Evolutionary conservation across 2,329 filamentous ascomycete genomes (phyloP).

Genomic region (Colletotrichum cordylinicola): DNA sequence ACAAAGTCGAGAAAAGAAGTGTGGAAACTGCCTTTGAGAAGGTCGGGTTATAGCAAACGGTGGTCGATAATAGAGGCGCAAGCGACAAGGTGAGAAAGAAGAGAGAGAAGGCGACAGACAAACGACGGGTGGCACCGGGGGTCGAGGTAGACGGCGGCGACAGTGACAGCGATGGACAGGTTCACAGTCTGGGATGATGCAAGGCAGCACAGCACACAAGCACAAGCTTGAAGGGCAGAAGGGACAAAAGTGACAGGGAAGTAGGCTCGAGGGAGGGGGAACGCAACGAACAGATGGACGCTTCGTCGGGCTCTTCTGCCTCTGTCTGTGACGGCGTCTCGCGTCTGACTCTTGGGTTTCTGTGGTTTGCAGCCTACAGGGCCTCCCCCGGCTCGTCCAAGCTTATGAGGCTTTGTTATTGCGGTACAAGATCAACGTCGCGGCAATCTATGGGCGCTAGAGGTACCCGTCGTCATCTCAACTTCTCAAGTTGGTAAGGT

Average conservation of each 20-base stretch:
- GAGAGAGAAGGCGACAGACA: background rate
- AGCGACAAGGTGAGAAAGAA: background rate
- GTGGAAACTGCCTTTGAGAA: background rate
- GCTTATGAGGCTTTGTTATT: constrained; percentile 6
- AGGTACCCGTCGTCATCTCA: constrained; percentile 8
- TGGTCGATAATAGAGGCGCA: background rate
- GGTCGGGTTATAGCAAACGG: background rate
- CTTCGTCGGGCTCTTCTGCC: constrained; percentile 11
- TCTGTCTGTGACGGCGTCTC: background rate
- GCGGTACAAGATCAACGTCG: background rate
- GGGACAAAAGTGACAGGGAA: background rate
- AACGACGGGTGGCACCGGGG: constrained; percentile 37
- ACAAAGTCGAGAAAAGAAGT: background rate
- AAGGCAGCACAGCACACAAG: background rate
- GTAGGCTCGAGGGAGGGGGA: background rate
- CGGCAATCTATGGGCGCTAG: background rate
- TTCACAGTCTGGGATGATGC: constrained; percentile 18
- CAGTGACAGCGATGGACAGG: background rate
- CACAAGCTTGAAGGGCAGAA: background rate
- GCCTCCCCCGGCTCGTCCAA: background rate
- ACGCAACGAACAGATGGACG: background rate
- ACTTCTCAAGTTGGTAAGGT: background rate
- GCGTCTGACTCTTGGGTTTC: background rate
- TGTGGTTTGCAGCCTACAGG: background rate
- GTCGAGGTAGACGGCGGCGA: constrained; percentile 76